Percentiles rank a stretch among this genome's conserved stretches.
Conservation (phyloP, 2,329 filamentous ascomycete genomes). For the Magnaporthiopsis rhizophila region DNA sequence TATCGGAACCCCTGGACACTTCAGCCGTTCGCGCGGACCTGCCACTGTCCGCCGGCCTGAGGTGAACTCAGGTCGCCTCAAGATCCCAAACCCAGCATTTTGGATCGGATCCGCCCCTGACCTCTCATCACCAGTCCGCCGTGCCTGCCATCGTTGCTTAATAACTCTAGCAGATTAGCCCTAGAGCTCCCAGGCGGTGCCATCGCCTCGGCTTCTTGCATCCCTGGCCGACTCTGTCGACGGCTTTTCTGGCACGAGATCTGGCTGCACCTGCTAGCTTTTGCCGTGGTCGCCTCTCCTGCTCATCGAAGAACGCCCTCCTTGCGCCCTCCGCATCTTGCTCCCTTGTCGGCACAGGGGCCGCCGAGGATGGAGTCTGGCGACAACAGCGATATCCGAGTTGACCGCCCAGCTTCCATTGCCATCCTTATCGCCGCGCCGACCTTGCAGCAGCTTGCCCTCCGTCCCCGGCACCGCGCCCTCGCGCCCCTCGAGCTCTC, state of each 20-base stretch:
- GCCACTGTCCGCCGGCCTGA: not conserved
- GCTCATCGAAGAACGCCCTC: not conserved
- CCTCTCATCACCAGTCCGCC: not conserved
- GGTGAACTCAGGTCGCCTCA: not conserved
- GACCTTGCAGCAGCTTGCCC: not conserved
- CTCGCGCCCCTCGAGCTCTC: not conserved
- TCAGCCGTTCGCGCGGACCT: not conserved
- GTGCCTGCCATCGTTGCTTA: not conserved
- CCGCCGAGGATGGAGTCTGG: slow-evolving; percentile 6
- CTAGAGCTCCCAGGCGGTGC: not conserved
- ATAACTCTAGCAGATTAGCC: not conserved
- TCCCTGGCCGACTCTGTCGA: not conserved
- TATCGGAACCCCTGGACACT: not conserved
- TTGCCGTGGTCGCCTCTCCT: not conserved
- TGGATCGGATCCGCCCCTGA: not conserved
- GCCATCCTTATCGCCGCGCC: slow-evolving; percentile 4
- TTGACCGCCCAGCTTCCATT: not conserved
- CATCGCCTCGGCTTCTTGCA: not conserved
- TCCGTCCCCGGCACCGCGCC: not conserved
- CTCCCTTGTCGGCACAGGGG: not conserved
- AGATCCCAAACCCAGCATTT: not conserved
- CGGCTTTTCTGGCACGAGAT: not conserved
- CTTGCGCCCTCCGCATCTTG: not conserved
- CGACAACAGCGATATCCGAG: not conserved
- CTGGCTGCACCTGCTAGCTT: not conserved